These are phyloP conservation scores for Hygrocybe coccinea DNA, from an alignment of 768 basidiomycete genomes.

Conservation along the genomic window DNA sequence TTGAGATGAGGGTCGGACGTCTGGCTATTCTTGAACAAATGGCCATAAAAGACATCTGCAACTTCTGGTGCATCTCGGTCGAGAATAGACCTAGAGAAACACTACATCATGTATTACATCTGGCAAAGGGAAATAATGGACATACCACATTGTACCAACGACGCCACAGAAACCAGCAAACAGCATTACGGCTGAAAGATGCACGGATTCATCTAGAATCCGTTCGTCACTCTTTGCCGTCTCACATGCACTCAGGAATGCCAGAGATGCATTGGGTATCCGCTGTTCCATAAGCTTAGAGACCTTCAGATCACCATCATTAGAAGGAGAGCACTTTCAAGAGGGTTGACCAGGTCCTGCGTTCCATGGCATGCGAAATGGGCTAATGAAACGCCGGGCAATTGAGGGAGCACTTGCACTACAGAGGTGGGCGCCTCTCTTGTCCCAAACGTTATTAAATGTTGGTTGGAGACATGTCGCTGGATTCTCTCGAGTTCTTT, in stretches of 20 bases:
- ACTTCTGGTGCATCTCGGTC: constrained; percentile 34
- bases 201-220: constrained; percentile 28
- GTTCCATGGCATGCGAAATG: constrained; percentile 40
- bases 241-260: constrained; percentile 45
- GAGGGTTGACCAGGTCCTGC: constrained; percentile 27
- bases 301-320: no score
- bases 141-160: constrained; percentile 45
- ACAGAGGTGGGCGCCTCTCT: no score
- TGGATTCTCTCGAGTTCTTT: constrained; percentile 8
- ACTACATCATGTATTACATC: no score
- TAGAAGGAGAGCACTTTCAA: constrained; percentile 23
- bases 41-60: constrained; percentile 29
- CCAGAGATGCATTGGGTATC: constrained; percentile 29
- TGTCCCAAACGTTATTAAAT: constrained; percentile 7
- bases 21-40: not conserved
- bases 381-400: constrained; percentile 16
- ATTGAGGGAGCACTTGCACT: no score
- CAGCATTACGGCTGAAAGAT: constrained; percentile 41
- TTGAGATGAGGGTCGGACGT: not conserved
- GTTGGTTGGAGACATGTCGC: constrained; percentile 6
- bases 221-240: constrained; percentile 32
- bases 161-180: constrained; percentile 29
- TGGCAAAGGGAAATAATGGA: no score
- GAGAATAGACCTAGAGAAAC: constrained; percentile 21
- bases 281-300: constrained; percentile 19